These are phyloP conservation scores for Pholiota conissans DNA, from an alignment of 768 basidiomycete species.

Conservation along the genomic window DNA sequence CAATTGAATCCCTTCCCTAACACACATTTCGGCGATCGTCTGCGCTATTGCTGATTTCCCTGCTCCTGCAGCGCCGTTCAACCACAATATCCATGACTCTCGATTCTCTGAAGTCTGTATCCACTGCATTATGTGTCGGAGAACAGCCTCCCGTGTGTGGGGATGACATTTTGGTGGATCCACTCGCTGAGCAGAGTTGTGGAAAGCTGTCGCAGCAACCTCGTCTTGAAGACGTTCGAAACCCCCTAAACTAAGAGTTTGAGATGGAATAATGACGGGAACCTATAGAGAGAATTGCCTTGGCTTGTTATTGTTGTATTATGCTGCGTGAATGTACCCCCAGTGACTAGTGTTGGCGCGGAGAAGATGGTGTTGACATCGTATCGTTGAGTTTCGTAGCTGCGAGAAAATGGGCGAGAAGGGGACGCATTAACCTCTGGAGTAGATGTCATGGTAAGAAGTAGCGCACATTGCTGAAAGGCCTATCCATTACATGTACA, in stretches of 20 bases:
- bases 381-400: background rate
- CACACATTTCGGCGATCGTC: constrained; percentile 9
- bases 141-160: constrained; percentile 9
- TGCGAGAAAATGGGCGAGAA: too few species aligned
- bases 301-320: background rate
- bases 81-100: constrained; percentile 2
- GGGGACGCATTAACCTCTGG: too few species aligned
- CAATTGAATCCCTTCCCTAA: background rate
- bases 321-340: constrained; percentile 1
- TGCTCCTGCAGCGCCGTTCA: constrained; percentile 11
- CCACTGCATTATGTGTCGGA: constrained; percentile 9
- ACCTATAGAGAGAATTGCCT: background rate
- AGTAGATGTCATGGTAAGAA: too few species aligned
- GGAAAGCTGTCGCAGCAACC: constrained; percentile 1
- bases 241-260: background rate
- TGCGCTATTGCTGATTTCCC: constrained; percentile 18
- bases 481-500: too few species aligned
- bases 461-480: too few species aligned
- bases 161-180: constrained; percentile 14
- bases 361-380: background rate
- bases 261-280: too few species aligned
- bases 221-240: background rate
- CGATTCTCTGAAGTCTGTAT: background rate
- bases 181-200: constrained; percentile 7
- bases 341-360: background rate